Percentiles rank a stretch among this genome's conserved stretches.
Evolutionary conservation across 331 rosid species (phyloP).

Genomic region (Quercus phellos): DNA sequence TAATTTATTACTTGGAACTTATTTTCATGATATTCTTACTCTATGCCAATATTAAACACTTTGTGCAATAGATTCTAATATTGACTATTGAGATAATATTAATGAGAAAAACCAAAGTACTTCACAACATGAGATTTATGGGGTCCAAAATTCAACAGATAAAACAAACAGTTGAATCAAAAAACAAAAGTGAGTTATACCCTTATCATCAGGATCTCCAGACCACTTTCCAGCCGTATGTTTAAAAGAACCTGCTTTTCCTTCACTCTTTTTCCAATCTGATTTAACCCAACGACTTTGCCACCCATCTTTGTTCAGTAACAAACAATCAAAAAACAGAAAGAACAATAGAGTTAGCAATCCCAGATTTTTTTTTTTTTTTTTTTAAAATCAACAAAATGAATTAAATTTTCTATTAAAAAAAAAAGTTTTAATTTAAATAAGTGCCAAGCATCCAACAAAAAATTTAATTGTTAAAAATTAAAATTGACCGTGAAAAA

Average conservation of each 20-base stretch:
- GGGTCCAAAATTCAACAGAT: neutral
- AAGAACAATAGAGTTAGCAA: neutral
- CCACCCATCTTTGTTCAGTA: constrained; percentile 54
- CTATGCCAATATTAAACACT: too few relatives aligned
- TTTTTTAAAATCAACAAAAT: neutral
- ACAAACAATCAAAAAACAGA: constrained; percentile 12
- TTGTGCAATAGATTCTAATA: too few relatives aligned
- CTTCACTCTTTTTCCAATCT: constrained; percentile 68
- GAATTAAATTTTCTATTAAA: too few relatives aligned
- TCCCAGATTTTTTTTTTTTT: neutral
- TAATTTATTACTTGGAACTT: too few relatives aligned
- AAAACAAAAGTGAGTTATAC: constrained; percentile 27
- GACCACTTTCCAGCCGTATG: constrained; percentile 74
- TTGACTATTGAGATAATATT: neutral
- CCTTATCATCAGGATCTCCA: constrained; percentile 79
- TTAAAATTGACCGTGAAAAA: neutral
- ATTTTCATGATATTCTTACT: too few relatives aligned
- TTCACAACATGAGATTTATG: neutral
- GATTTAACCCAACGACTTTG: constrained; percentile 67
- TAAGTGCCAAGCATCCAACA: neutral
- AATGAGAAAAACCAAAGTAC: neutral
- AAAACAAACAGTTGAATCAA: neutral
- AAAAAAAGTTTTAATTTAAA: neutral
- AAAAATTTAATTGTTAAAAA: neutral
- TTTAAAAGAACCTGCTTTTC: constrained; percentile 78